These are phyloP conservation scores for Chrysanthemum makinoi DNA, from an alignment of 129 eudicot genomes.

Conservation along the genomic window DNA sequence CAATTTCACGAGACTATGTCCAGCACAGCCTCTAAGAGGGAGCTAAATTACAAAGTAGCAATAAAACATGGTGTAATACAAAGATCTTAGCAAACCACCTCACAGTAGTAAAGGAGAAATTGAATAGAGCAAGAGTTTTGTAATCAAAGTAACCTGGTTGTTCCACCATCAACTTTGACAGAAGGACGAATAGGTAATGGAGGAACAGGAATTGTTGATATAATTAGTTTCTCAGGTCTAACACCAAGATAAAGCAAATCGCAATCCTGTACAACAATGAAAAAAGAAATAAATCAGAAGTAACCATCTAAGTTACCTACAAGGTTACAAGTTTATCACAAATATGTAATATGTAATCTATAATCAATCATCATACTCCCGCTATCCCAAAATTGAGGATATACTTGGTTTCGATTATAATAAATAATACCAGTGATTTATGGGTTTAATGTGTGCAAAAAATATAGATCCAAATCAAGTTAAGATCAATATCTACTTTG, in stretches of 20 bases:
- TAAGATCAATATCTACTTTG: no score
- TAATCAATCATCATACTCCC: no score
- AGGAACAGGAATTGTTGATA: conserved; percentile 76
- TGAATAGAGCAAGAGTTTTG: conserved; percentile 5
- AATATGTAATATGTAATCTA: not conserved
- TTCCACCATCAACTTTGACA: conserved; percentile 83
- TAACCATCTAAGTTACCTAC: not conserved
- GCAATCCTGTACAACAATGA: conserved; percentile 64
- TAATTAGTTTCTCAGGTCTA: conserved; percentile 87
- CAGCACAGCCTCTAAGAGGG: no score
- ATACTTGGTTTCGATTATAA: not conserved
- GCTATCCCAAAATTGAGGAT: conserved; percentile 3
- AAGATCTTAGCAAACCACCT: not conserved
- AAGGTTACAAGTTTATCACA: conserved; percentile 7
- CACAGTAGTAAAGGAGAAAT: no score
- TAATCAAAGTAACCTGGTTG: conserved; percentile 51
- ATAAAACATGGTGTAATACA: not conserved
- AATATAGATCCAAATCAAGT: not conserved
- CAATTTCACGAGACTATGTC: no score
- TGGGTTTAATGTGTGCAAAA: not conserved
- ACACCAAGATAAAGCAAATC: conserved; percentile 82
- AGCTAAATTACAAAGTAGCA: not conserved
- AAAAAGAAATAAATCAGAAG: conserved; percentile 8
- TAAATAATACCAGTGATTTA: not conserved
- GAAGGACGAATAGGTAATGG: conserved; percentile 94